Percentiles rank a stretch among this genome's conserved stretches.
These are phyloP conservation scores for Exidia glandulosa DNA, from an alignment of 768 basidiomycete species.

Conservation along the genomic window DNA sequence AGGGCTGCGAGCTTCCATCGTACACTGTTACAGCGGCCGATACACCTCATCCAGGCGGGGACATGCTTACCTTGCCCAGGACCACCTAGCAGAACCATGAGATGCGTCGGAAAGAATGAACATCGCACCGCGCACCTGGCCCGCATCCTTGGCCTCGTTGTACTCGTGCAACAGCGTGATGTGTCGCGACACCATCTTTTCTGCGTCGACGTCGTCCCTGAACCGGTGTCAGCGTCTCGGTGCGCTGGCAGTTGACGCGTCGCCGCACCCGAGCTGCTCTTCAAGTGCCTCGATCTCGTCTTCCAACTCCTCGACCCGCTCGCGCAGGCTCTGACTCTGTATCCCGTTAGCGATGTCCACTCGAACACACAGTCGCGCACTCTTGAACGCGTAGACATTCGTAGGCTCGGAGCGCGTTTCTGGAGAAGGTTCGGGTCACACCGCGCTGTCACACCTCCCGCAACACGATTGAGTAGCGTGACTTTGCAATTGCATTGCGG, in stretches of 20 bases:
- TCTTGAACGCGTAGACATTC: no score
- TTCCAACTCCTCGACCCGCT: constrained; percentile 21
- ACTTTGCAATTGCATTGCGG: no score
- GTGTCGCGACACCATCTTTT: constrained; percentile 50
- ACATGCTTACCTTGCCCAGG: constrained; percentile 55
- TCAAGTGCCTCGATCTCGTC: constrained; percentile 39
- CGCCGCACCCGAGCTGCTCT: constrained; percentile 31
- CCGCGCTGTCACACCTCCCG: no score
- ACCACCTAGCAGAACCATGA: constrained; percentile 39
- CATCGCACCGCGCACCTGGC: constrained; percentile 40
- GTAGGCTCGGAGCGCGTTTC: no score
- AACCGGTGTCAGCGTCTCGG: neutral
- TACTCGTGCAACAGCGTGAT: constrained; percentile 65
- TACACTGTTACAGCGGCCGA: constrained; percentile 4
- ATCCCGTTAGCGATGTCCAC: no score
- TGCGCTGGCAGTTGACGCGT: neutral
- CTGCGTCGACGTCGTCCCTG: constrained; percentile 37
- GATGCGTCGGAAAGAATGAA: neutral
- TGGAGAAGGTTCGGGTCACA: no score
- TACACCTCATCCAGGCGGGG: neutral
- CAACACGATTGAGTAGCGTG: no score
- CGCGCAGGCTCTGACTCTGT: neutral
- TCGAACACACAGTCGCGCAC: no score
- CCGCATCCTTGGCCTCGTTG: constrained; percentile 75
- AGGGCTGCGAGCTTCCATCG: constrained; percentile 53